These are phyloP conservation scores for Coniochaeta pulveracea DNA, from an alignment of 2,329 filamentous ascomycete species.

Conservation along the genomic window DNA sequence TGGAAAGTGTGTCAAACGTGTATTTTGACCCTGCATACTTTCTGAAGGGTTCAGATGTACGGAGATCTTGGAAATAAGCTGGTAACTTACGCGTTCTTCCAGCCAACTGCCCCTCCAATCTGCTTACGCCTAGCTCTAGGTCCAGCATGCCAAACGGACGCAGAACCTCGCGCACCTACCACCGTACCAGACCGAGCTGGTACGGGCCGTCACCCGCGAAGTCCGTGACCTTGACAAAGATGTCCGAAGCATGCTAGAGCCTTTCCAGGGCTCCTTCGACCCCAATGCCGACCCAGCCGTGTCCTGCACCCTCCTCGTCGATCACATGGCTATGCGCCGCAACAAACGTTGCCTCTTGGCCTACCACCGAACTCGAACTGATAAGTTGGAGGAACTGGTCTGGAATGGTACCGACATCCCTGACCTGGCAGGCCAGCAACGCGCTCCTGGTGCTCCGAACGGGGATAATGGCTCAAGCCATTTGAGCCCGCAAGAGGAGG, in stretches of 20 bases:
- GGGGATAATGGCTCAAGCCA: conserved; percentile 54
- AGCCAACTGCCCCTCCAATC: conserved; percentile 3
- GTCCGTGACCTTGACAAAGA: conserved; percentile 89
- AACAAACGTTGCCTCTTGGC: conserved; percentile 94
- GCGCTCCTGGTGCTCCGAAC: conserved; percentile 20
- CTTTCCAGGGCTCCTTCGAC: conserved; percentile 71
- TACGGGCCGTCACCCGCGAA: conserved; percentile 79
- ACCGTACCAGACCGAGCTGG: conserved; percentile 83
- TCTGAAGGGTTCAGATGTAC: conserved; percentile 74
- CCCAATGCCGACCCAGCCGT: conserved; percentile 71
- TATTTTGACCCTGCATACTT: too few relatives aligned
- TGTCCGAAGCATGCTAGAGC: conserved; percentile 65
- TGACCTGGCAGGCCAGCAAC: conserved; percentile 53
- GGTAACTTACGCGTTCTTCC: conserved; percentile 36
- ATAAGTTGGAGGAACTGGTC: conserved; percentile 87
- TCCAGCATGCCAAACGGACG: conserved; percentile 91
- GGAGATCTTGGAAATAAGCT: conserved; percentile 80
- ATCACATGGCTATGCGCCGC: conserved; percentile 87
- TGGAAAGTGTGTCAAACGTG: too few relatives aligned
- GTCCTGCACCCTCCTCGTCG: conserved; percentile 80
- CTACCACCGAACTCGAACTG: conserved; percentile 81
- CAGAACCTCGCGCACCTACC: conserved; percentile 79
- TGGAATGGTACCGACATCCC: conserved; percentile 83
- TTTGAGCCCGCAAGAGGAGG: conserved; percentile 89
- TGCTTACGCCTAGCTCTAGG: conserved; percentile 36